These are phyloP conservation scores for Pneumocystis canis DNA, from an alignment of 1,139 yeast species.

Conservation along the genomic window DNA sequence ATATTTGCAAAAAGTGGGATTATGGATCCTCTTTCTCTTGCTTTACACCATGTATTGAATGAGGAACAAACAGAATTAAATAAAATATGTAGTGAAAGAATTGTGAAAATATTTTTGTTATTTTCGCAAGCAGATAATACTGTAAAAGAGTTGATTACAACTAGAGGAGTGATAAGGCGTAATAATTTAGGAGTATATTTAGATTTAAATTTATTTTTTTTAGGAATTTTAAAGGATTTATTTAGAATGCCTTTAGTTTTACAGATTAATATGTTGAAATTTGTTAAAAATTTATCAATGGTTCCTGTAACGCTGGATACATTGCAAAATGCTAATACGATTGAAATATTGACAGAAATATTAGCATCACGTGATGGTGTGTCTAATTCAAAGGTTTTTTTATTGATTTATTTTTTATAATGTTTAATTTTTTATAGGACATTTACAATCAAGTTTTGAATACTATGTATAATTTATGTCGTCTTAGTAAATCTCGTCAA, in stretches of 20 bases:
- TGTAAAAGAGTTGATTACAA: conserved; percentile 21
- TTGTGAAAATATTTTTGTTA: conserved; percentile 20
- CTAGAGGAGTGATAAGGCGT: conserved; percentile 13
- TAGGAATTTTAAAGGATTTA: conserved; percentile 15
- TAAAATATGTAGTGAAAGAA: conserved; percentile 14
- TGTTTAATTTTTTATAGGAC: conserved; percentile 15
- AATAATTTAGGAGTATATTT: not conserved
- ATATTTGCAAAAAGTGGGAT: conserved; percentile 37
- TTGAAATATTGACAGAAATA: conserved; percentile 20
- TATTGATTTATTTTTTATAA: not conserved
- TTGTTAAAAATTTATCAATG: conserved; percentile 23
- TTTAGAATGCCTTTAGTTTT: conserved; percentile 17
- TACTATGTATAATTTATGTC: conserved; percentile 38
- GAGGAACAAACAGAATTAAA: conserved; percentile 4
- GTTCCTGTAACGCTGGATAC: conserved; percentile 19
- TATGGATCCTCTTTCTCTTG: conserved; percentile 36
- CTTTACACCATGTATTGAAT: conserved; percentile 25
- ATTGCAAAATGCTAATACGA: conserved; percentile 23
- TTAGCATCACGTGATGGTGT: conserved; percentile 9
- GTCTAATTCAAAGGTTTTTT: conserved; percentile 4
- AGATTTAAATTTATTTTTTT: not conserved
- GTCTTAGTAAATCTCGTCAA: conserved; percentile 40
- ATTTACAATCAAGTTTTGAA: conserved; percentile 22
- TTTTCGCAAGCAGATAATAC: conserved; percentile 25
- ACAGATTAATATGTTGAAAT: conserved; percentile 20